Conservation (phyloP, 177 flowering plant genomes). For the Vitis hybrid region DNA sequence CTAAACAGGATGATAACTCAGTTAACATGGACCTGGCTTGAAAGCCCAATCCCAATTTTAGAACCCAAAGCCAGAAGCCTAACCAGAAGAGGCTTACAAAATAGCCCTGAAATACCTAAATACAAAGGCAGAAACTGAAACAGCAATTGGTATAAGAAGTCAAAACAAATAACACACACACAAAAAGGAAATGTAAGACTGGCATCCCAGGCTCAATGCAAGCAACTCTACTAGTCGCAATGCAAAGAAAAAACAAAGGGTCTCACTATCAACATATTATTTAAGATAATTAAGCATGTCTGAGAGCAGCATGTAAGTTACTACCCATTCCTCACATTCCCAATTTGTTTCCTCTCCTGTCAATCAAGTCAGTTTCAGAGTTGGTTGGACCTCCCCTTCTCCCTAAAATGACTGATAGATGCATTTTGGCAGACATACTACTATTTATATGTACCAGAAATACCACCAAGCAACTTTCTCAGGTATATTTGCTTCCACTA, state of each 20-base stretch:
- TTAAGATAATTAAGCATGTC: constrained; percentile 32
- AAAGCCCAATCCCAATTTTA: too few species aligned
- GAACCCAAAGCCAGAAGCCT: too few species aligned
- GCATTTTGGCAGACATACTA: constrained; percentile 5
- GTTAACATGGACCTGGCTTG: too few species aligned
- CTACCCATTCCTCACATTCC: constrained; percentile 20
- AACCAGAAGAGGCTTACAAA: too few species aligned
- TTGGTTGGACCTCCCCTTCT: constrained; percentile 21
- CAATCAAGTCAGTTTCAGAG: constrained; percentile 43
- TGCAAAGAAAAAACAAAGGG: constrained; percentile 10
- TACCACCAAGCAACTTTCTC: constrained; percentile 10
- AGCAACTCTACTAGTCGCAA: constrained; percentile 7
- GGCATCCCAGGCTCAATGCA: not conserved
- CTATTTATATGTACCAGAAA: constrained; percentile 15
- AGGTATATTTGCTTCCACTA: constrained; percentile 7
- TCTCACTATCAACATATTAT: constrained; percentile 25
- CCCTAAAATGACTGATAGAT: not conserved
- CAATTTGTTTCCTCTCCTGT: constrained; percentile 18
- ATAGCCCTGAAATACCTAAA: too few species aligned
- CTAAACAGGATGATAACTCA: too few species aligned
- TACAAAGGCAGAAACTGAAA: too few species aligned
- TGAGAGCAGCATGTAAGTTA: constrained; percentile 16
- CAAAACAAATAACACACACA: too few species aligned
- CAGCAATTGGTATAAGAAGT: too few species aligned
- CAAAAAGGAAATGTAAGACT: not conserved